Percentiles rank a stretch among this genome's conserved stretches.
Evolutionary conservation across 2,329 filamentous ascomycete genomes (phyloP).

Genomic region (Trichoderma pleuroti): DNA sequence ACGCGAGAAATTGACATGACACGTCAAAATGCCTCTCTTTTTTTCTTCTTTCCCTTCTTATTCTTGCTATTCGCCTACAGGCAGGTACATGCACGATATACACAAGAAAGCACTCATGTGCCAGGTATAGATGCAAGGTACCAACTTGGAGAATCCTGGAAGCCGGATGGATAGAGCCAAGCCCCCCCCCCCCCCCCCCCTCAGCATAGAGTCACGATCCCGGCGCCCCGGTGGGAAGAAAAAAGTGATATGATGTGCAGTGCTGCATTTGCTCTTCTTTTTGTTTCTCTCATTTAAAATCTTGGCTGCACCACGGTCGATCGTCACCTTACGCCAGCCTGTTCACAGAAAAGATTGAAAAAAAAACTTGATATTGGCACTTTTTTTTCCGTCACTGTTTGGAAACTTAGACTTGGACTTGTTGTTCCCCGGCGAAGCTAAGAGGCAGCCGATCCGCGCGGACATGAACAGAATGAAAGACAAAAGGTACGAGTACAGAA

Average conservation of each 20-base stretch:
- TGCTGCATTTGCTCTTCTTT: not conserved
- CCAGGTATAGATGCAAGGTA: not conserved
- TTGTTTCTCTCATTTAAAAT: not conserved
- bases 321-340: not conserved
- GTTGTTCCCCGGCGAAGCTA: not conserved
- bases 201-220: not conserved
- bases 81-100: not conserved
- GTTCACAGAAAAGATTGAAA: not conserved
- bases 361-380: not conserved
- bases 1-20: constrained; percentile 13
- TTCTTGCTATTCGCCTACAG: not conserved
- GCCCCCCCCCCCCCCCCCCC: not conserved
- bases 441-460: not conserved
- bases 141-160: not conserved
- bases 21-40: not conserved
- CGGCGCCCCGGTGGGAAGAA: not conserved
- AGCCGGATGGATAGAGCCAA: not conserved
- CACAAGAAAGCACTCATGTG: not conserved
- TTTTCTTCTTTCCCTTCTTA: not conserved
- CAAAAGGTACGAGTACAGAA: not conserved
- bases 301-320: not conserved
- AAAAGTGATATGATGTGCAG: not conserved
- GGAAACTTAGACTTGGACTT: no score
- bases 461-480: not conserved
- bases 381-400: not conserved